Evolutionary conservation across 2,329 filamentous ascomycete species (phyloP).

Genomic region (Ramularia collo-cygni): DNA sequence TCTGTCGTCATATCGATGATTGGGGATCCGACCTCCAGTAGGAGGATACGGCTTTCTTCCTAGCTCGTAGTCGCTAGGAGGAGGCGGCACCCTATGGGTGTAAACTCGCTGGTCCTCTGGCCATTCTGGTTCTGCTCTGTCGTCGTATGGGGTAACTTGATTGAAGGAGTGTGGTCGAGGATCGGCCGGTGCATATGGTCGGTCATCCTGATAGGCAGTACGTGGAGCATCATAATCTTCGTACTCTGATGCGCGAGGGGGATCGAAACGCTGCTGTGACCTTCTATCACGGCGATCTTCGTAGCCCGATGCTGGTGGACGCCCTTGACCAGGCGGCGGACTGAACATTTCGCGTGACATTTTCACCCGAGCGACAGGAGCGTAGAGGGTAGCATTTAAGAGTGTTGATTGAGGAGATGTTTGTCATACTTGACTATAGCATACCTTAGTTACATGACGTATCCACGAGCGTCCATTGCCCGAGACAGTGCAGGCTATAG

Average conservation of each 20-base stretch:
- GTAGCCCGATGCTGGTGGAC: too few relatives aligned
- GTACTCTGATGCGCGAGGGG: background rate
- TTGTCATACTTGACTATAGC: too few relatives aligned
- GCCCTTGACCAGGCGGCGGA: too few relatives aligned
- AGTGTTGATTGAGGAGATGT: too few relatives aligned
- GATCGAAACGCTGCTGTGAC: background rate
- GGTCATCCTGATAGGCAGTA: conserved; percentile 1
- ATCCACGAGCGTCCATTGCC: too few relatives aligned
- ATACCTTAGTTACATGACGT: too few relatives aligned
- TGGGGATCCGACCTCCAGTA: conserved; percentile 2
- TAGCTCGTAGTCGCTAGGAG: conserved; percentile 5
- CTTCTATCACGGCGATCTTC: background rate
- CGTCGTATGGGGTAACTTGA: conserved; percentile 20
- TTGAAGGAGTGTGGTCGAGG: conserved; percentile 10
- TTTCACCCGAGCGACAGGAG: too few relatives aligned
- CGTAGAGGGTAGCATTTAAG: too few relatives aligned
- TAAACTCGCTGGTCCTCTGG: conserved; percentile 7
- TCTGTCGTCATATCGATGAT: conserved; percentile 6
- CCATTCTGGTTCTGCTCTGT: conserved; percentile 24
- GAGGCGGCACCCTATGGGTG: conserved; percentile 8
- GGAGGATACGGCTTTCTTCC: conserved; percentile 1
- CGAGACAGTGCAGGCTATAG: too few relatives aligned
- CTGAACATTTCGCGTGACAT: too few relatives aligned
- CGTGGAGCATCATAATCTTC: conserved; percentile 3
- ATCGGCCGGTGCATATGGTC: conserved; percentile 13